Conservation (phyloP, 108 stramenopile species). For the Seminavis robusta region DNA sequence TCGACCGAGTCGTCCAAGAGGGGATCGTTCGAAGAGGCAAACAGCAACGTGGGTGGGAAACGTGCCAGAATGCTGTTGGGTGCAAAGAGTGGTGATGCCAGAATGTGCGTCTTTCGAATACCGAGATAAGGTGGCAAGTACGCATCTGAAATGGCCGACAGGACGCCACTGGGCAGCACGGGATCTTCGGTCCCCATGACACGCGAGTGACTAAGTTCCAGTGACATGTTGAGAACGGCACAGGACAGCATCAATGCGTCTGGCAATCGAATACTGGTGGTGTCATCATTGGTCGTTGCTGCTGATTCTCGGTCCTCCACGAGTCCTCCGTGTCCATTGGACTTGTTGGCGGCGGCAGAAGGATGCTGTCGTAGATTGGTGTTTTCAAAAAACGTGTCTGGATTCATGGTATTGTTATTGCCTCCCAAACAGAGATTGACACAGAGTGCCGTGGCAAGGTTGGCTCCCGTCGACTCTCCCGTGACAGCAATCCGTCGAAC, state of each 20-base stretch:
- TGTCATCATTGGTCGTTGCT: too few species aligned
- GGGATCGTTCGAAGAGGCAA: slow-evolving; percentile 72
- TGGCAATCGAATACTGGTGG: slow-evolving; percentile 43
- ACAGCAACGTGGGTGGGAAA: slow-evolving; percentile 71
- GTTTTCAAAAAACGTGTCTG: slow-evolving; percentile 1
- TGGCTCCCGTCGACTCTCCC: slow-evolving; percentile 80
- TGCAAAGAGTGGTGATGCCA: slow-evolving; percentile 80
- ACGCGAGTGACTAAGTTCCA: slow-evolving; percentile 59
- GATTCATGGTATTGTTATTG: not conserved
- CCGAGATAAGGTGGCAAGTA: slow-evolving; percentile 45
- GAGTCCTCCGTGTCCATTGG: too few species aligned
- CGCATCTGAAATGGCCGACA: slow-evolving; percentile 67
- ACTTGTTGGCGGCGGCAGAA: not conserved
- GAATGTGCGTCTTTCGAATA: slow-evolving; percentile 46
- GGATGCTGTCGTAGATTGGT: not conserved
- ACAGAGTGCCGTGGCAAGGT: slow-evolving; percentile 72
- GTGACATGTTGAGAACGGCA: slow-evolving; percentile 68
- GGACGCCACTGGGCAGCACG: slow-evolving; percentile 68
- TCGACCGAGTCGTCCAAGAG: slow-evolving; percentile 83
- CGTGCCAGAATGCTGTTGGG: slow-evolving; percentile 41
- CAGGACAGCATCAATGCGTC: slow-evolving; percentile 79
- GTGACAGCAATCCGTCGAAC: slow-evolving; percentile 68
- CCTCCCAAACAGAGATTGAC: slow-evolving; percentile 47
- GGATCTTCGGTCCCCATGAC: slow-evolving; percentile 70
- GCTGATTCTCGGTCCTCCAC: not conserved